A percentile compares a stretch with the other conserved stretches of the same genome.
These are phyloP conservation scores for Hyaloscypha hepaticicola DNA, from an alignment of 495 filamentous ascomycete genomes.

Conservation along the genomic window DNA sequence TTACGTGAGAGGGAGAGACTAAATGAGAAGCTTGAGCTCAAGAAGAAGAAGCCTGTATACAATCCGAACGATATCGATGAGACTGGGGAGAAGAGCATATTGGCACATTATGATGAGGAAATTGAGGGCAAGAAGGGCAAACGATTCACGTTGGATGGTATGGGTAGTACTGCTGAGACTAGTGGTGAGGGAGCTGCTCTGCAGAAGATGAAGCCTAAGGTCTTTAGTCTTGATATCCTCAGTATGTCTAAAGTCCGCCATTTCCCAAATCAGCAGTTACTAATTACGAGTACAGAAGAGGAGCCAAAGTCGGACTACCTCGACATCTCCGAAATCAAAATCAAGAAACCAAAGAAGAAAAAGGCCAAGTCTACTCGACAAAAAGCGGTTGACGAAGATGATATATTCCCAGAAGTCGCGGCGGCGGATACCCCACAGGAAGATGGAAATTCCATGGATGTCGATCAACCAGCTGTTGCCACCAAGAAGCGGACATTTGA, in stretches of 20 bases:
- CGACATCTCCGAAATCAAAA: slow-evolving; percentile 79
- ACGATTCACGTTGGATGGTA: slow-evolving; percentile 77
- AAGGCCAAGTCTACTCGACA: slow-evolving; percentile 75
- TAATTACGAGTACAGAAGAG: slow-evolving; percentile 48
- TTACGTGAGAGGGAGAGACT: slow-evolving; percentile 76
- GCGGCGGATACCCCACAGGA: slow-evolving; percentile 36
- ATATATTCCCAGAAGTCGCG: slow-evolving; percentile 55
- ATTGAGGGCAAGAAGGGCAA: slow-evolving; percentile 91
- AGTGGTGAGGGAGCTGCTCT: slow-evolving; percentile 43
- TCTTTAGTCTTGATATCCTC: slow-evolving; percentile 71
- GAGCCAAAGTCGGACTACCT: slow-evolving; percentile 80
- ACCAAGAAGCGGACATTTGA: slow-evolving; percentile 63
- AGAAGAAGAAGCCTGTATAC: slow-evolving; percentile 90
- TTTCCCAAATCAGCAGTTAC: slow-evolving; percentile 13
- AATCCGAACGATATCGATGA: slow-evolving; percentile 71
- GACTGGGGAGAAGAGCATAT: slow-evolving; percentile 58
- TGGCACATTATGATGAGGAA: slow-evolving; percentile 93
- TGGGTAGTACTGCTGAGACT: slow-evolving; percentile 66
- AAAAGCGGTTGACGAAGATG: slow-evolving; percentile 69
- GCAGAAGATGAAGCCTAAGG: slow-evolving; percentile 61
- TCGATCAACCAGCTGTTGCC: slow-evolving; percentile 56
- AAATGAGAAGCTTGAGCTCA: slow-evolving; percentile 73
- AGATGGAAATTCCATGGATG: slow-evolving; percentile 66
- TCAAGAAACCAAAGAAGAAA: slow-evolving; percentile 93
- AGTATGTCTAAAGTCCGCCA: slow-evolving; percentile 29